Evolutionary conservation across 345 rosid genomes (phyloP), one percentile per base, ranked within the genome.

Genomic region (Dipteronia sinensis): DNA sequence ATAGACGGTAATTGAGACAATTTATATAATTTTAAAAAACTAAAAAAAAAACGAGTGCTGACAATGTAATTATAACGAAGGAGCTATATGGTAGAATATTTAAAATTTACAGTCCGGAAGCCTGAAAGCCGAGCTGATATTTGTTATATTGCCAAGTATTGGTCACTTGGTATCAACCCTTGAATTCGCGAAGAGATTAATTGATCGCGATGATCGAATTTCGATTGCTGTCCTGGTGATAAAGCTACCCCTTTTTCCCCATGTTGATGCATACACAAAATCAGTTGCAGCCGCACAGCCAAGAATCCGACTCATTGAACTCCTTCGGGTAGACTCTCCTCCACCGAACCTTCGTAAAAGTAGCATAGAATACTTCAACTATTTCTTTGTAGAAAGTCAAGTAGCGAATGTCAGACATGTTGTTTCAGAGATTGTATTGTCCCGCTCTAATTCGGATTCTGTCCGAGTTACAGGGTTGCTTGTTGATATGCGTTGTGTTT

Each of bases 141-240:
- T 86, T 25, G 10, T 86, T 31, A 86, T 88, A 46, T 17, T 47
- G 0, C 87, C 88, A 8, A 62, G 70, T 5, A 40, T 10, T 1
- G 89, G 93, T 25, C 95, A 93, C 82, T 62, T 85, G 29, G 82
- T 78, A 9, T 86, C 90, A 6, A 44, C 86, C 64, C 56, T 86
- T 7, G 95, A 89, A 69, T 82, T 89, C 40, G 87, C 90, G 0
- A 86, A 84, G 56, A 70, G 77, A 53, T 76, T 92, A n/a, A 63
- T 90, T 47, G 47, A 76, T 51, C 85, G 38, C 0, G 84, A 90
- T 67, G 65, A 75, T 51, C 82, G 83, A 42, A 58, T 90, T 27
- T 70, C 12, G 10, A 20, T 85, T 79, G 82, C 83, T 8, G 23
- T 82, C 42, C 85, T 86, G 22, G 61, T 76, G 7, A 82, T 78